Percentiles rank a stretch among this genome's conserved stretches.
phyloP scores from a whole-genome alignment of 805 yeast species.

The Nakazawaea wickerhamii region DNA sequence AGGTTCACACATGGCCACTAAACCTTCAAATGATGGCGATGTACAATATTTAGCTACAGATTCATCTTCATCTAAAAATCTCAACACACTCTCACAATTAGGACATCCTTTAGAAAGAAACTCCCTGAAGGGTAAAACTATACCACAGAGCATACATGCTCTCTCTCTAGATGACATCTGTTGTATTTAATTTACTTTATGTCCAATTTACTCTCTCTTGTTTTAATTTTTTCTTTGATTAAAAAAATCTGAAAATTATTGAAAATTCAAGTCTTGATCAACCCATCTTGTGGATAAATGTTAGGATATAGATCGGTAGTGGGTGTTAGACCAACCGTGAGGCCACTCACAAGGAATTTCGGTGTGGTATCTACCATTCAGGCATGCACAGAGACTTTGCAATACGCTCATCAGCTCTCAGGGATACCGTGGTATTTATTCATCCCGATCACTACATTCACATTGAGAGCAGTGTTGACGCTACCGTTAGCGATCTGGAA shows the following conservation, averaged over 20 bases:
- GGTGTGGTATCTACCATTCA: slow-evolving; percentile 9
- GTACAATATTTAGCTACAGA: slow-evolving; percentile 86
- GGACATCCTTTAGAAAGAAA: slow-evolving; percentile 91
- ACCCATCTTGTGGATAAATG: no score
- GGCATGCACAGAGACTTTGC: slow-evolving; percentile 29
- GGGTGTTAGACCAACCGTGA: no score
- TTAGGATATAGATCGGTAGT: background rate
- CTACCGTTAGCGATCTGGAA: slow-evolving; percentile 75
- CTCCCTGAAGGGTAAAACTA: slow-evolving; percentile 73
- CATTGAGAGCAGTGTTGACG: slow-evolving; percentile 61
- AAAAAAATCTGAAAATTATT: no score
- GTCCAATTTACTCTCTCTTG: background rate
- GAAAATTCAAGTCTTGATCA: no score
- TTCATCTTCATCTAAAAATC: slow-evolving; percentile 72
- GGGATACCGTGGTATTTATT: slow-evolving; percentile 81
- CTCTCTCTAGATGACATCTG: slow-evolving; percentile 58
- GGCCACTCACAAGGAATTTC: background rate
- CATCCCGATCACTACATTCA: slow-evolving; percentile 68
- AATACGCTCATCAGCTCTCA: slow-evolving; percentile 43
- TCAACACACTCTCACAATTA: slow-evolving; percentile 87
- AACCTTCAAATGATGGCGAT: slow-evolving; percentile 93
- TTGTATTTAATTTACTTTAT: slow-evolving; percentile 13
- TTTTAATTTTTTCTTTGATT: slow-evolving; percentile 1
- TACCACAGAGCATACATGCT: slow-evolving; percentile 97
- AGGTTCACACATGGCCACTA: slow-evolving; percentile 85